Percentiles rank a stretch among this genome's conserved stretches.
These are phyloP conservation scores for Sporothrix globosa DNA, from an alignment of 2,329 filamentous ascomycete genomes.

Conservation along the genomic window DNA sequence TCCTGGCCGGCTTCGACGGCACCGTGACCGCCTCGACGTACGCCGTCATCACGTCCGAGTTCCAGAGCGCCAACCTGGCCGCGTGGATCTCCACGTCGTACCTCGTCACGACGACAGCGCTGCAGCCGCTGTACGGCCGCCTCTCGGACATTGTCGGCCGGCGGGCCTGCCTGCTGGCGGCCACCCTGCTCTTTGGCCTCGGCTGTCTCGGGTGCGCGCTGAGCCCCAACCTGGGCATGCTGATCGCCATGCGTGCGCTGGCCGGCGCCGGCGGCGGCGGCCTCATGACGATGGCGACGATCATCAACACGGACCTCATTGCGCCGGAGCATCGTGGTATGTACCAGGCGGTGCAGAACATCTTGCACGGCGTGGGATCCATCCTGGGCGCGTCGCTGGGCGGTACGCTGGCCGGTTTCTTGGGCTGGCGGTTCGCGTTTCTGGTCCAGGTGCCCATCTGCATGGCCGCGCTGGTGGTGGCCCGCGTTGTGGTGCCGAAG, in stretches of 20 bases:
- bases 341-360: conserved; percentile 74
- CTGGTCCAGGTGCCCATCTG: conserved; percentile 65
- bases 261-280: conserved; percentile 68
- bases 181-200: conserved; percentile 45
- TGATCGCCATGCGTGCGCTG: conserved; percentile 57
- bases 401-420: conserved; percentile 64
- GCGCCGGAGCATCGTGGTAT: conserved; percentile 69
- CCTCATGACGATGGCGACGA: conserved; percentile 70
- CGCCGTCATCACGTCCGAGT: conserved; percentile 59
- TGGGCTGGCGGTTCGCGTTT: conserved; percentile 72
- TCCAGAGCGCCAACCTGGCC: conserved; percentile 54
- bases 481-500: conserved; percentile 20
- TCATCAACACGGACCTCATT: conserved; percentile 72
- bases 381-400: conserved; percentile 70
- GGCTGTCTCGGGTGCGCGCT: conserved; percentile 57
- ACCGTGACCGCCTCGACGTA: conserved; percentile 76
- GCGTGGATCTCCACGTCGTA: conserved; percentile 63
- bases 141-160: conserved; percentile 63
- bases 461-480: conserved; percentile 50
- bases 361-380: conserved; percentile 70
- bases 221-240: conserved; percentile 54
- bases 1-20: conserved; percentile 69
- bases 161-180: conserved; percentile 66
- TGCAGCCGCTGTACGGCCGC: conserved; percentile 68
- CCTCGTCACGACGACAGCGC: conserved; percentile 73